Conservation (phyloP, 176 grass and related monocot genomes). For the Triticum urartu region DNA sequence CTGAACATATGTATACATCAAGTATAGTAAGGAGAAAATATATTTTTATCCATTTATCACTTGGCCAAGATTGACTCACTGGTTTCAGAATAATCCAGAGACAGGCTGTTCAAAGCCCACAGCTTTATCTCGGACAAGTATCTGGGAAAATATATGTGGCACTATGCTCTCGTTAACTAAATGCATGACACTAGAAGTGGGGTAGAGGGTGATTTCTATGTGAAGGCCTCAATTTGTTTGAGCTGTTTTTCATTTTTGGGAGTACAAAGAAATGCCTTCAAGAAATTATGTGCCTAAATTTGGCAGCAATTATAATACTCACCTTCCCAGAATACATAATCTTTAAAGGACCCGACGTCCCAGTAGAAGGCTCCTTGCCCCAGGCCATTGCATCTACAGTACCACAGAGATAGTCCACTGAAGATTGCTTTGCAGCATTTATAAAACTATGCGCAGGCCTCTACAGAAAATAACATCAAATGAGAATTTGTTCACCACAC, state of each 20-base stretch:
- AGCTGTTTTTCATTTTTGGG: neutral
- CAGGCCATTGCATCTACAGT: constrained; percentile 75
- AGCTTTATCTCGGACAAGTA: neutral
- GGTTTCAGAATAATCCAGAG: neutral
- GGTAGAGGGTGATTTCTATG: neutral
- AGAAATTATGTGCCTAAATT: neutral
- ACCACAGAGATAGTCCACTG: constrained; percentile 64
- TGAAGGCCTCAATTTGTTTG: constrained; percentile 2
- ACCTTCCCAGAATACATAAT: constrained; percentile 70
- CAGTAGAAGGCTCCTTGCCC: constrained; percentile 76
- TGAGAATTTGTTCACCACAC: constrained; percentile 11
- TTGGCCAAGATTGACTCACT: no score
- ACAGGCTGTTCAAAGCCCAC: neutral
- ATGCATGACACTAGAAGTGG: neutral
- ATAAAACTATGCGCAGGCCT: constrained; percentile 75
- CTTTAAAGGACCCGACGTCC: constrained; percentile 80
- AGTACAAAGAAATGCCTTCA: neutral
- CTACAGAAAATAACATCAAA: constrained; percentile 46
- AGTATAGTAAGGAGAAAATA: neutral
- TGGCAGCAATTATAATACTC: neutral
- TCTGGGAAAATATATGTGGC: constrained; percentile 20
- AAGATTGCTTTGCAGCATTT: constrained; percentile 74
- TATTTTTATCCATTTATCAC: neutral
- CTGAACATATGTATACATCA: neutral
- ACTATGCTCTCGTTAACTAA: constrained; percentile 18